phyloP scores from a whole-genome alignment of 176 grass and related monocot genomes.

The Oryza punctata region DNA sequence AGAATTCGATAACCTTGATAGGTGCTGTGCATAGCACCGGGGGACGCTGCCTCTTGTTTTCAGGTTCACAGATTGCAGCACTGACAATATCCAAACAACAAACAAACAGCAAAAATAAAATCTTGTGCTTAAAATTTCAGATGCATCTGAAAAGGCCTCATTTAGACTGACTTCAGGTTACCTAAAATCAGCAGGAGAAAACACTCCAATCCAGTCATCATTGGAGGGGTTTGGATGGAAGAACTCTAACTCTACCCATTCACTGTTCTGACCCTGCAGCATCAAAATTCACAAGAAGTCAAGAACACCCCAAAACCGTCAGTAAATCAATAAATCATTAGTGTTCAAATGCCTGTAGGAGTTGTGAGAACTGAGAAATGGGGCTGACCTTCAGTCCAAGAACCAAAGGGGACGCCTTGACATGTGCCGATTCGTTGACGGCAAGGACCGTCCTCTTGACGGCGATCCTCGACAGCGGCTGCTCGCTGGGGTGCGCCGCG shows the following conservation, averaged over 20 bases:
- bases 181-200: slow-evolving; percentile 91
- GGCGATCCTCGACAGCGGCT: slow-evolving; percentile 59
- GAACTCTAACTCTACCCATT: slow-evolving; percentile 78
- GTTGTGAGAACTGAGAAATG: background rate
- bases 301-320: background rate
- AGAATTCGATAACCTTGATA: slow-evolving; percentile 51
- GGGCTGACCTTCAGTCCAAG: slow-evolving; percentile 57
- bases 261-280: slow-evolving; percentile 61
- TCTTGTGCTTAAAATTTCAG: background rate
- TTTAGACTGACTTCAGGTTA: background rate
- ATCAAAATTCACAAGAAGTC: background rate
- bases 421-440: slow-evolving; percentile 38
- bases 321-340: background rate
- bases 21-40: slow-evolving; percentile 71
- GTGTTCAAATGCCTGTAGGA: background rate
- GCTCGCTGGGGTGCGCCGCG: slow-evolving; percentile 30
- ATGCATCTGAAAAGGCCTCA: background rate
- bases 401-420: slow-evolving; percentile 54
- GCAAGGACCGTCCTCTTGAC: slow-evolving; percentile 42
- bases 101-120: background rate
- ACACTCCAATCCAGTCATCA: slow-evolving; percentile 78
- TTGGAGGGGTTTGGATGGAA: slow-evolving; percentile 56
- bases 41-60: background rate
- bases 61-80: slow-evolving; percentile 54
- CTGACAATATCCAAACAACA: slow-evolving; percentile 50